Evolutionary conservation across 2,329 filamentous ascomycete genomes (phyloP).

Genomic region (Fusarium napiforme): DNA sequence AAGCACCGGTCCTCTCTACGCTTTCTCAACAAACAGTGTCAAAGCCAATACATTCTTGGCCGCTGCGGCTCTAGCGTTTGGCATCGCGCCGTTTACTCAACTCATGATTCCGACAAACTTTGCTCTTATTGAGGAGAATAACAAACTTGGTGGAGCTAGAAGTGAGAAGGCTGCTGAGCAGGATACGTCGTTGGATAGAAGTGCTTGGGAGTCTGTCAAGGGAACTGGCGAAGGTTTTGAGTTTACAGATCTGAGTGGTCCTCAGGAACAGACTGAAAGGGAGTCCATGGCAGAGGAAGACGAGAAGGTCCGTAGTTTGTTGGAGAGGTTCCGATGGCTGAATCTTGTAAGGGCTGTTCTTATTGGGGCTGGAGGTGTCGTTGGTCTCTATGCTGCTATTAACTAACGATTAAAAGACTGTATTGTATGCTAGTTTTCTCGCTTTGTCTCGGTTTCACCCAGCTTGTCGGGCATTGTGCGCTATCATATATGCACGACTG

Average conservation of each 20-base stretch:
- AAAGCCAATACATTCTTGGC: not conserved
- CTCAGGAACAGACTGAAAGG: not conserved
- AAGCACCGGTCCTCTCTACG: not conserved
- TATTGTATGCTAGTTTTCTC: too few relatives aligned
- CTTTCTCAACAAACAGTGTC: not conserved
- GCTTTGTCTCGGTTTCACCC: too few relatives aligned
- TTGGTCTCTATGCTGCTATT: not conserved
- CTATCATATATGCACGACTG: accelerated
- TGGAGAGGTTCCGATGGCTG: conserved; percentile 8
- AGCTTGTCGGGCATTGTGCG: accelerated
- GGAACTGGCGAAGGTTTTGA: not conserved
- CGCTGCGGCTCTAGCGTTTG: not conserved
- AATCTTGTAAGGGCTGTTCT: not conserved
- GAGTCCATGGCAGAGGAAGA: not conserved
- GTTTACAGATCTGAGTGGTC: not conserved
- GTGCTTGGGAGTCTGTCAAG: not conserved
- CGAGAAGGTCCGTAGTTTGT: accelerated
- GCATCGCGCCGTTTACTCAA: conserved; percentile 5
- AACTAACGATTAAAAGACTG: too few relatives aligned
- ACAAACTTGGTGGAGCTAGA: not conserved
- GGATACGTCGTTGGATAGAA: accelerated
- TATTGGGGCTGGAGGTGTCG: conserved; percentile 1
- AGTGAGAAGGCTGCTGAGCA: not conserved
- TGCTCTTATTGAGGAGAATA: not conserved
- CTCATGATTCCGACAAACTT: conserved; percentile 15